Evolutionary conservation across 768 basidiomycete genomes (phyloP).

Genomic region (Macrolepiota dolichaula): DNA sequence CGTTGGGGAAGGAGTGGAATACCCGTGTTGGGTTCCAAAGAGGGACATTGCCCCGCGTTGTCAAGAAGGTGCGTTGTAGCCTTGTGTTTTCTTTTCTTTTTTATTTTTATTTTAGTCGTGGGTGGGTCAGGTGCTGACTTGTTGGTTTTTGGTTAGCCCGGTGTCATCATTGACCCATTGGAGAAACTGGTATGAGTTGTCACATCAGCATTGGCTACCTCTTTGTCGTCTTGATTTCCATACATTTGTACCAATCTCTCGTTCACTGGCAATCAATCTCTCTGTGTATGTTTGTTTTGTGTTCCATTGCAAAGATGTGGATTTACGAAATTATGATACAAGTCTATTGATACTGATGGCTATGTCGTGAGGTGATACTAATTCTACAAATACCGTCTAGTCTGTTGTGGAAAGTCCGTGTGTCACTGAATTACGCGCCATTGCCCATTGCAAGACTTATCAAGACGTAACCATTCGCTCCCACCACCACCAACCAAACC

Average conservation of each 20-base stretch:
- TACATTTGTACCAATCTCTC: background rate
- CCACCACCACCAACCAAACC: slow-evolving; percentile 64
- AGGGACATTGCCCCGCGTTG: slow-evolving; percentile 79
- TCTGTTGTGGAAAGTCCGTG: background rate
- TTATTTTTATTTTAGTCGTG: background rate
- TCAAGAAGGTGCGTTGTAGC: slow-evolving; percentile 82
- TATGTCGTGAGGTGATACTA: background rate
- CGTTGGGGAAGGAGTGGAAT: slow-evolving; percentile 92
- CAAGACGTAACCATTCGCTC: slow-evolving; percentile 78
- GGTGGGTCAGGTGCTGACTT: slow-evolving; percentile 5
- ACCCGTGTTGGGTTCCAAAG: slow-evolving; percentile 81
- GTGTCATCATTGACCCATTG: slow-evolving; percentile 66
- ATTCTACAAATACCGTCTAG: background rate
- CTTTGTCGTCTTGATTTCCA: background rate
- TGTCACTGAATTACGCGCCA: background rate
- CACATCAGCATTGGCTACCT: background rate
- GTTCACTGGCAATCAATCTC: background rate
- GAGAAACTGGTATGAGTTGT: slow-evolving; percentile 34
- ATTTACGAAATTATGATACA: background rate
- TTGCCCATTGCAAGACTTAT: slow-evolving; percentile 41
- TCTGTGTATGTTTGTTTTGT: background rate
- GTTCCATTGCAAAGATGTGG: background rate
- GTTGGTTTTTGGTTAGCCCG: slow-evolving; percentile 44
- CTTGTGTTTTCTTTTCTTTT: no score
- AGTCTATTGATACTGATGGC: background rate